phyloP scores from a whole-genome alignment of 2,329 filamentous ascomycete species.

The Tympanopsis confertula region DNA sequence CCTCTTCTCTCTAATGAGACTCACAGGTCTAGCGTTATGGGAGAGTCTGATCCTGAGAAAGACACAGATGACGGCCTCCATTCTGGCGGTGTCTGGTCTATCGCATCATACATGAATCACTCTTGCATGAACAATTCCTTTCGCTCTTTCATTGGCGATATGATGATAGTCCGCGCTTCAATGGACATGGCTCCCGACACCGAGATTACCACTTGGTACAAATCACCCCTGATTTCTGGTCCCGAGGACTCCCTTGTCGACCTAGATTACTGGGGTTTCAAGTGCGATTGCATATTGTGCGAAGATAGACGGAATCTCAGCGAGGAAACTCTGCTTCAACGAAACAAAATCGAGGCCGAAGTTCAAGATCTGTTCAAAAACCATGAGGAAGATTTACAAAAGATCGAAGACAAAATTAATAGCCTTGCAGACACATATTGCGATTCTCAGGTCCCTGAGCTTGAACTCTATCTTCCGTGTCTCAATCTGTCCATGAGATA shows the following conservation, averaged over 20 bases:
- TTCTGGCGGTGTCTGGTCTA: constrained; percentile 31
- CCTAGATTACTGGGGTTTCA: constrained; percentile 25
- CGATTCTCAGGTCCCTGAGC: too few relatives aligned
- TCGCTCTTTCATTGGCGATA: constrained; percentile 39
- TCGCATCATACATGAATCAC: constrained; percentile 39
- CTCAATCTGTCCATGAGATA: constrained; percentile 7
- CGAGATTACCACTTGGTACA: constrained; percentile 32
- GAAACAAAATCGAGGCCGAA: constrained; percentile 4
- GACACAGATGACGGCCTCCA: constrained; percentile 3
- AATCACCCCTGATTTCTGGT: constrained; percentile 6
- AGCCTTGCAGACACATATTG: constrained; percentile 3
- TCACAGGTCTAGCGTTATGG: constrained; percentile 6
- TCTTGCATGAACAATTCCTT: constrained; percentile 32
- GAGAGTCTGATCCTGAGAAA: background rate
- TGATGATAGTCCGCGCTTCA: constrained; percentile 35
- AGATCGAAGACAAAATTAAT: constrained; percentile 1
- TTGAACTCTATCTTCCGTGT: constrained; percentile 13
- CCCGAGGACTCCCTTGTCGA: constrained; percentile 15
- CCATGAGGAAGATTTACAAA: constrained; percentile 3
- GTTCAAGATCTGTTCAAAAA: constrained; percentile 3
- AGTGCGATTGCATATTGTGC: constrained; percentile 27
- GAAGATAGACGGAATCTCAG: constrained; percentile 11
- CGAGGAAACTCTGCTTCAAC: constrained; percentile 4
- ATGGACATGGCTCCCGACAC: constrained; percentile 26
- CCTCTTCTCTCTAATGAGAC: constrained; percentile 10